phyloP scores from a whole-genome alignment of 768 basidiomycete genomes.

The Auriscalpium orientale region DNA sequence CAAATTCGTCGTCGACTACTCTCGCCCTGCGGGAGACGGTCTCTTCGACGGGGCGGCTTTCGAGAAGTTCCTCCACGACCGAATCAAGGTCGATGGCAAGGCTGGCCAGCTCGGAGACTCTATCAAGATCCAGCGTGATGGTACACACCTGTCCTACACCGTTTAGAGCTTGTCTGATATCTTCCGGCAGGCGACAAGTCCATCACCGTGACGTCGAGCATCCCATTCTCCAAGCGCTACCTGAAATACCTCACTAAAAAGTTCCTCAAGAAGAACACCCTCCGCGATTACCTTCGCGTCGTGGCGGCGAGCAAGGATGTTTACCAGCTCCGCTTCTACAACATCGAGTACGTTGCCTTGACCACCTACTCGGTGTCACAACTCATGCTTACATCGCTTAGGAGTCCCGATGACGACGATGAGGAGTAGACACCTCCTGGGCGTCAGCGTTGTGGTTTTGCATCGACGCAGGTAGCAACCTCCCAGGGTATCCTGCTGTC shows the following conservation, averaged over 20 bases:
- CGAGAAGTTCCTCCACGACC: constrained; percentile 90
- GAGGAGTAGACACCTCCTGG: constrained; percentile 34
- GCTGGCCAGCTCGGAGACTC: constrained; percentile 86
- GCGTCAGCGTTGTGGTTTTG: neutral
- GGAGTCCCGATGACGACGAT: constrained; percentile 47
- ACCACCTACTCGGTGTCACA: neutral
- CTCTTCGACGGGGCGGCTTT: constrained; percentile 58
- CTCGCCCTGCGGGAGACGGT: constrained; percentile 63
- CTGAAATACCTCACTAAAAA: constrained; percentile 99
- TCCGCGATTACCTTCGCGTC: constrained; percentile 97
- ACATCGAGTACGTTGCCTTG: constrained; percentile 60
- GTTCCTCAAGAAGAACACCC: constrained; percentile 95
- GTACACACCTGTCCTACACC: constrained; percentile 34
- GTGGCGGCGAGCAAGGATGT: constrained; percentile 90
- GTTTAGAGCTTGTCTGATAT: neutral
- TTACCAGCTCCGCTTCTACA: constrained; percentile 94
- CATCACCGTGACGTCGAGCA: constrained; percentile 77
- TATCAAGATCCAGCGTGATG: constrained; percentile 81
- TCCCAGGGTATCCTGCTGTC: too few species aligned
- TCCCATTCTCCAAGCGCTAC: constrained; percentile 94
- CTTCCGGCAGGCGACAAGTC: constrained; percentile 58
- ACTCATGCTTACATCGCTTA: constrained; percentile 15
- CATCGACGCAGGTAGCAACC: neutral
- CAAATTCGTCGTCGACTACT: constrained; percentile 84
- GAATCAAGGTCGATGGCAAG: constrained; percentile 90